phyloP scores from a whole-genome alignment of 208 protist genomes.

The Willaertia magna region DNA sequence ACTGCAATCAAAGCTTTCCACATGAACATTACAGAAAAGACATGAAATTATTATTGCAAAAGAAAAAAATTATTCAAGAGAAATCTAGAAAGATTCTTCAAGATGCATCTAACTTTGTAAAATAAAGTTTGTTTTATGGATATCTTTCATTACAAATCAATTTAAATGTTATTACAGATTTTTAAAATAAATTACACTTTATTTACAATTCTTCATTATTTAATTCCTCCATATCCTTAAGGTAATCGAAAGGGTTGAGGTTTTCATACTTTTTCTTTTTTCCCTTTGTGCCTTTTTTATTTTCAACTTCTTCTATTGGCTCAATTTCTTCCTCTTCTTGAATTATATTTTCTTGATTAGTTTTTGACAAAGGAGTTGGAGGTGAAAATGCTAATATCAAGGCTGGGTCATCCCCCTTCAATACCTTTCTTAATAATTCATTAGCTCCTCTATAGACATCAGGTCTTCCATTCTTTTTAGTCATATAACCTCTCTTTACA shows the following conservation, averaged over 20 bases:
- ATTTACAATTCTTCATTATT: background rate
- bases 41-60: too few species aligned
- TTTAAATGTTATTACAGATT: background rate
- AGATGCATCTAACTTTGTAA: too few species aligned
- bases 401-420: background rate
- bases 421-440: conserved; percentile 46
- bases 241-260: background rate
- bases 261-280: background rate
- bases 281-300: background rate
- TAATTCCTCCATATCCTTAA: background rate
- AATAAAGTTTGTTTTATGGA: too few species aligned
- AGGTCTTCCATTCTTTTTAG: conserved; percentile 50
- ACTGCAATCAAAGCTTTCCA: too few species aligned
- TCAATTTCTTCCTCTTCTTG: too few species aligned
- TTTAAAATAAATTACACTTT: background rate
- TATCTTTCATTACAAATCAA: too few species aligned
- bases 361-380: background rate
- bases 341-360: background rate
- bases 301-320: background rate
- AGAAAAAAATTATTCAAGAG: too few species aligned
- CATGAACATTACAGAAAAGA: too few species aligned
- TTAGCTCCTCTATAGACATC: conserved; percentile 72
- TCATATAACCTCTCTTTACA: conserved; percentile 57
- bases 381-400: background rate
- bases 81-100: too few species aligned